Base-by-base conservation (phyloP, 768 basidiomycete genomes). In the Collybia sp. region DNA sequence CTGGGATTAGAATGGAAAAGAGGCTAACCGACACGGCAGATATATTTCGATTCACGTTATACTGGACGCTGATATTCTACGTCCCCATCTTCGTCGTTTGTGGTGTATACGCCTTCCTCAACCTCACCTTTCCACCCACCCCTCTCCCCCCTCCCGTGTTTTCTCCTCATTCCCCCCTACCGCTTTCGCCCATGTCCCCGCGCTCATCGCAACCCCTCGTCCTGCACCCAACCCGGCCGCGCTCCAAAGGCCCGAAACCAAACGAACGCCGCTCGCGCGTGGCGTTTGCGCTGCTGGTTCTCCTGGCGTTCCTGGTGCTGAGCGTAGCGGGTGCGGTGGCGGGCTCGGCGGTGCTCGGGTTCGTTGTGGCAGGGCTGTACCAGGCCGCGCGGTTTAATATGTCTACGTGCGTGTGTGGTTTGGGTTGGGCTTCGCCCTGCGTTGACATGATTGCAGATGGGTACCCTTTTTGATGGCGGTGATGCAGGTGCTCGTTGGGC, bases 41-140 rank as follows among this genome's bases (percentile, higher is more conserved):
- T 49, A 58, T 77, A 18, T 77, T 79, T 56, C 68, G 67, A 31
- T 77, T 77, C 59, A 77, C 75, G 18, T 58, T 79, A 13, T 77
- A 72, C 47, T 79, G 77, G 76, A 74, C 67, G 13, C 62, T 77
- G 11, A 58, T 73, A 32, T 73, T 76, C 44, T 77, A 77, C 58
- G 71, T 67, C 0, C 77, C 75, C 30, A 53, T 73, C n/a, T 77
- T 77, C 51, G 48, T 76, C 39, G 37, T 71, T 34, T 77, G 74
- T 47, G 77, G 76, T 6, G 48, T 54, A 6, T 77, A 76, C 47
- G 75, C 76, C 11, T 77, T 77, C 50, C 66, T 72, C 62, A 79
- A 77, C 49, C 66, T 76, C 38, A 70, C 72, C 30, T 76, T 74
- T 47, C 75, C 75, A 1, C 75, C 76, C 1, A 50, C 58, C 31